These are phyloP conservation scores for Venturia asperata DNA, from an alignment of 2,329 filamentous ascomycete genomes.

Conservation along the genomic window DNA sequence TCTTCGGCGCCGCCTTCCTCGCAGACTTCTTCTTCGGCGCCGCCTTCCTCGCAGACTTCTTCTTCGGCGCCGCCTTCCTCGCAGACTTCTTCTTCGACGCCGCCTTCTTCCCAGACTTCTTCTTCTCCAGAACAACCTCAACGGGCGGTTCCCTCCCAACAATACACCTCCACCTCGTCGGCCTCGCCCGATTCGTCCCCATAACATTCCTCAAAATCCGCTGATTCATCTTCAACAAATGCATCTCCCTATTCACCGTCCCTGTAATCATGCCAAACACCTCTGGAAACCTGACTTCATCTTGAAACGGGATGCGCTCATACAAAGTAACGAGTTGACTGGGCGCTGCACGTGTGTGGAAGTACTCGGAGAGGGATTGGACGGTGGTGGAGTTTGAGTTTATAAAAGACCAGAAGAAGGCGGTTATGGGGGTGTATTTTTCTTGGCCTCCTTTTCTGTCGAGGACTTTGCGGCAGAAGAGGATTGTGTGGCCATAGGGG, in stretches of 20 bases:
- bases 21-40: background rate
- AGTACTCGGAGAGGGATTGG: slow-evolving; percentile 3
- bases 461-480: slow-evolving; percentile 5
- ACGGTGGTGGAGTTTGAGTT: background rate
- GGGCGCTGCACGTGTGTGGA: background rate
- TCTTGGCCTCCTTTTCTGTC: background rate
- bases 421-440: background rate
- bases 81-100: background rate
- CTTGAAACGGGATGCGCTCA: background rate
- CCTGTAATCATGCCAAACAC: background rate
- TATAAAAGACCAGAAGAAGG: background rate
- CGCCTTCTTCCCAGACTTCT: background rate
- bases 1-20: background rate
- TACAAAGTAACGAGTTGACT: background rate
- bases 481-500: background rate
- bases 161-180: slow-evolving; percentile 12
- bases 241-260: slow-evolving; percentile 14
- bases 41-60: background rate
- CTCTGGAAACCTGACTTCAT: background rate
- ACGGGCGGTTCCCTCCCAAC: background rate
- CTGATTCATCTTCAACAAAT: background rate
- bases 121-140: background rate
- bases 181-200: slow-evolving; percentile 2
- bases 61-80: background rate
- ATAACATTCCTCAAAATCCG: slow-evolving; percentile 5